A percentile compares a stretch with the other conserved stretches of the same genome.
phyloP scores from a whole-genome alignment of 2,329 filamentous ascomycete genomes.

The Fragosphaeria purpurea region DNA sequence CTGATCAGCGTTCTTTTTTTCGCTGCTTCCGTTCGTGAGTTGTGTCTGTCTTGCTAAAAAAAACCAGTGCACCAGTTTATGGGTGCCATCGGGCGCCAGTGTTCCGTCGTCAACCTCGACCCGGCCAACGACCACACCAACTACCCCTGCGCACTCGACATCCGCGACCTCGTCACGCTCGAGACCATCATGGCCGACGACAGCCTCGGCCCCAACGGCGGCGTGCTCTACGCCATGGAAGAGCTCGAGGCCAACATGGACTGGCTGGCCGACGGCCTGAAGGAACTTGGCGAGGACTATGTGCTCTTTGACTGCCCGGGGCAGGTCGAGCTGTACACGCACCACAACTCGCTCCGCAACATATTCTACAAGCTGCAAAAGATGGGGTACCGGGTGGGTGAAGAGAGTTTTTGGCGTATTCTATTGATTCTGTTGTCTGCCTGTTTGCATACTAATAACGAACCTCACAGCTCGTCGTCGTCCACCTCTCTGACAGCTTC shows the following conservation, averaged over 20 bases:
- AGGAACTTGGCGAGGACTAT: slow-evolving; percentile 78
- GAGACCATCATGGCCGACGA: slow-evolving; percentile 95
- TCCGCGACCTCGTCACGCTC: slow-evolving; percentile 76
- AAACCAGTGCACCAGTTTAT: slow-evolving; percentile 88
- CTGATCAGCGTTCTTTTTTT: not conserved
- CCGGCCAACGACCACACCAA: slow-evolving; percentile 89
- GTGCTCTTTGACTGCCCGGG: slow-evolving; percentile 93
- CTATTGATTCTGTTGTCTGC: too few species aligned
- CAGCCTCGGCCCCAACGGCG: slow-evolving; percentile 82
- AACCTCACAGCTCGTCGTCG: slow-evolving; percentile 64
- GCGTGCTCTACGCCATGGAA: slow-evolving; percentile 85
- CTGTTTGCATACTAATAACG: not conserved
- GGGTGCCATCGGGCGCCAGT: slow-evolving; percentile 87
- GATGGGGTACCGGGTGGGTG: slow-evolving; percentile 74
- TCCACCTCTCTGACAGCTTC: slow-evolving; percentile 91
- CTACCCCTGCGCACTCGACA: slow-evolving; percentile 84
- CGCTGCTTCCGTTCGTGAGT: not conserved
- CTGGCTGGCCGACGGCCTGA: slow-evolving; percentile 76
- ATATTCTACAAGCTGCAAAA: slow-evolving; percentile 89
- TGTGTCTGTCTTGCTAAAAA: not conserved
- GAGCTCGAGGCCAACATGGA: slow-evolving; percentile 91
- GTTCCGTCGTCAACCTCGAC: slow-evolving; percentile 91
- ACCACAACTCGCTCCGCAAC: slow-evolving; percentile 83
- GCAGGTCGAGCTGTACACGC: slow-evolving; percentile 94
- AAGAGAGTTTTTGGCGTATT: not conserved